Percentiles rank a stretch among this genome's conserved stretches.
These are phyloP conservation scores for Fistulina hepatica DNA, from an alignment of 1,284 basidiomycete species.

Conservation along the genomic window DNA sequence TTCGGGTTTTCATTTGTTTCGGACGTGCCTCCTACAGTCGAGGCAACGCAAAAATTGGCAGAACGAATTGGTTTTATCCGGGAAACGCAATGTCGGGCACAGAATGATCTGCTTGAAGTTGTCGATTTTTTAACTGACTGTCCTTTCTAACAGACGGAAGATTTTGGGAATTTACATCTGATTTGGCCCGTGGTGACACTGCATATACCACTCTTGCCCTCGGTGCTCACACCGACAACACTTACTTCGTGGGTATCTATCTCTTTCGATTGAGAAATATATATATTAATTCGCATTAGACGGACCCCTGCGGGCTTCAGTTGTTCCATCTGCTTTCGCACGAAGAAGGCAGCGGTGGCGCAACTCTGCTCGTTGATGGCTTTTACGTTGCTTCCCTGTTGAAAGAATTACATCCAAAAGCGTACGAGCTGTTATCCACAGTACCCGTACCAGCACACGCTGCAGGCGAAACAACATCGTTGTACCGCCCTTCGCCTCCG, in stretches of 20 bases:
- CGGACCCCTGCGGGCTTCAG: conserved; percentile 88
- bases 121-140: conserved; percentile 5
- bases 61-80: conserved; percentile 80
- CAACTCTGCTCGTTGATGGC: conserved; percentile 87
- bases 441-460: conserved; percentile 78
- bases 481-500: conserved; percentile 54
- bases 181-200: conserved; percentile 85
- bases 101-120: conserved; percentile 1
- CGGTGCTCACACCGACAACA: conserved; percentile 91
- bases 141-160: conserved; percentile 52
- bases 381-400: conserved; percentile 84
- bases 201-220: conserved; percentile 85
- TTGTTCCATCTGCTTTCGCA: conserved; percentile 92
- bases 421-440: conserved; percentile 62
- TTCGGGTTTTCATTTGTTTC: conserved; percentile 88
- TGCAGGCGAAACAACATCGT: conserved; percentile 60
- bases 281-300: conserved; percentile 31
- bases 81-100: conserved; percentile 76
- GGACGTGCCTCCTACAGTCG: conserved; percentile 71
- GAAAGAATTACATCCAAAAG: conserved; percentile 60
- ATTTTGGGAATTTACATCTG: conserved; percentile 96
- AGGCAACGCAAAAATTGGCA: conserved; percentile 76
- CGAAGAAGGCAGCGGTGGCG: conserved; percentile 72
- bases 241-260: conserved; percentile 66
- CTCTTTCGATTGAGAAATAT: conserved; percentile 1